Conservation (phyloP, 768 basidiomycete species). For the Boletus insuetus region DNA sequence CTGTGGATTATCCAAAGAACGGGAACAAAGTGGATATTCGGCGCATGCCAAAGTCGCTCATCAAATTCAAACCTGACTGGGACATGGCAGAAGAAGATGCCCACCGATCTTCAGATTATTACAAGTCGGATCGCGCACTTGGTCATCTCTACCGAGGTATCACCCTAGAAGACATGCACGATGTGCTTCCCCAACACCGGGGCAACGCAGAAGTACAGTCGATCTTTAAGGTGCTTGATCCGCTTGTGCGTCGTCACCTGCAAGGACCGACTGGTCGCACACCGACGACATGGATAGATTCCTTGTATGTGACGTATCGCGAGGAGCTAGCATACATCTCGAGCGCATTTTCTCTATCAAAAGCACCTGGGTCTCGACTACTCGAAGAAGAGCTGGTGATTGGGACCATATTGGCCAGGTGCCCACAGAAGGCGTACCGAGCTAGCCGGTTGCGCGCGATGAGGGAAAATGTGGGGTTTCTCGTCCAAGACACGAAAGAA, state of each 20-base stretch:
- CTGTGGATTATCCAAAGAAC: conserved; percentile 78
- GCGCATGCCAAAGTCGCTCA: conserved; percentile 49
- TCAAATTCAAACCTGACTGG: conserved; percentile 68
- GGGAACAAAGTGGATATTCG: conserved; percentile 59
- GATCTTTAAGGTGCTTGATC: background rate
- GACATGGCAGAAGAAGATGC: background rate
- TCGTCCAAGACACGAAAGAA: background rate
- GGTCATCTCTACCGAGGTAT: background rate
- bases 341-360: background rate
- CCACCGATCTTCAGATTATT: background rate
- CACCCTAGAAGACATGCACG: background rate
- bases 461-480: background rate
- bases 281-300: background rate
- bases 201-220: background rate
- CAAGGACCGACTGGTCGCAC: background rate
- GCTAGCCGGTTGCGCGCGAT: background rate
- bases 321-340: background rate
- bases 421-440: background rate
- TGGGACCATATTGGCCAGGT: background rate
- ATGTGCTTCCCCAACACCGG: background rate
- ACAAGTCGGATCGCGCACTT: background rate
- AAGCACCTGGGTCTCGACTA: background rate
- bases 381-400: conserved; percentile 1
- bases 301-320: background rate
- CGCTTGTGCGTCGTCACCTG: background rate